Percentiles rank a stretch among this genome's conserved stretches.
Conservation (phyloP, 805 yeast species). For the Hanseniaspora hatyaiensis region DNA sequence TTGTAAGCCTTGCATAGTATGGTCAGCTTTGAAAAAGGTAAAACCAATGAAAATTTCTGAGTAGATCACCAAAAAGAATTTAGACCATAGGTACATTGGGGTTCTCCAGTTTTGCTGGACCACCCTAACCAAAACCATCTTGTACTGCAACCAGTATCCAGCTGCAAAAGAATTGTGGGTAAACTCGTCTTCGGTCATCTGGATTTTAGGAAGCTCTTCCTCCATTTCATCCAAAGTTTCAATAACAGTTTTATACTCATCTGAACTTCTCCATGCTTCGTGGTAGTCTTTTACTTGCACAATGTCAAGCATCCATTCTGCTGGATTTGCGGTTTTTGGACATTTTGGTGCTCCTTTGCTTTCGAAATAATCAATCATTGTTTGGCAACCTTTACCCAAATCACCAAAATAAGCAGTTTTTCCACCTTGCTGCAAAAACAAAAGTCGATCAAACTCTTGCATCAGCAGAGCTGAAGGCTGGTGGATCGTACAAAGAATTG, state of each 20-base stretch:
- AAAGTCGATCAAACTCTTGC: slow-evolving; percentile 48
- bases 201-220: slow-evolving; percentile 28
- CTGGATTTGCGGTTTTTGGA: slow-evolving; percentile 46
- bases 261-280: slow-evolving; percentile 41
- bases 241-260: slow-evolving; percentile 31
- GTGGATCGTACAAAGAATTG: slow-evolving; percentile 59
- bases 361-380: slow-evolving; percentile 51
- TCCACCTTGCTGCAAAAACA: slow-evolving; percentile 57
- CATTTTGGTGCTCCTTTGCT: slow-evolving; percentile 55
- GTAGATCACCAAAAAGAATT: slow-evolving; percentile 34
- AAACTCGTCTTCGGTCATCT: slow-evolving; percentile 19
- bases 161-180: slow-evolving; percentile 23
- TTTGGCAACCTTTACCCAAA: slow-evolving; percentile 43
- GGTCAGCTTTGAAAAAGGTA: slow-evolving; percentile 43
- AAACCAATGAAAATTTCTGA: slow-evolving; percentile 41
- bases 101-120: slow-evolving; percentile 37
- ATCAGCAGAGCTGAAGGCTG: slow-evolving; percentile 57
- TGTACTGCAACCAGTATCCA: slow-evolving; percentile 25
- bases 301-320: slow-evolving; percentile 55
- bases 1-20: slow-evolving; percentile 34
- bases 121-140: slow-evolving; percentile 32
- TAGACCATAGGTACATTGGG: slow-evolving; percentile 34
- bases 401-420: slow-evolving; percentile 62
- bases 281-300: slow-evolving; percentile 43
- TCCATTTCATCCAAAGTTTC: slow-evolving; percentile 41